phyloP scores from a whole-genome alignment of 164 flowering plant species.

The Dillenia turbinata region DNA sequence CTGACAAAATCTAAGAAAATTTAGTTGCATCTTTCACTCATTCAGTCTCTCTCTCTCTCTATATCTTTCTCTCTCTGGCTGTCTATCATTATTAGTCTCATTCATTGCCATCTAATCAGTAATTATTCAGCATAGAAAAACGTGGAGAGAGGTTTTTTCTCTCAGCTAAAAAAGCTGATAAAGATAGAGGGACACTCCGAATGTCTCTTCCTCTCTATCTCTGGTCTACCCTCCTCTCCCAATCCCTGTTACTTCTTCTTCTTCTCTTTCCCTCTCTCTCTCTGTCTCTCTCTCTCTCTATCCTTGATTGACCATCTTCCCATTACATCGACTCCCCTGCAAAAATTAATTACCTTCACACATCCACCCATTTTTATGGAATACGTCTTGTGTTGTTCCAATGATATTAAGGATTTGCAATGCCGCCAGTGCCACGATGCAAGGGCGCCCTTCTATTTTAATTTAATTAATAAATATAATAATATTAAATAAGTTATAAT shows the following conservation, averaged over 20 bases:
- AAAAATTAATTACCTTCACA: no score
- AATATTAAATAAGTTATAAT: no score
- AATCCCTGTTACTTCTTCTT: not conserved
- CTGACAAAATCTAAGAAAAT: no score
- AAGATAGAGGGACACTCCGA: constrained; percentile 43
- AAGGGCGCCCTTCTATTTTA: no score
- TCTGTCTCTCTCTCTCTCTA: not conserved
- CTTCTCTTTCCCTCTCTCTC: not conserved
- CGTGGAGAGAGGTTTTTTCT: not conserved
- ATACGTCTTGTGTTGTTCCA: no score
- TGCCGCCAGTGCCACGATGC: no score
- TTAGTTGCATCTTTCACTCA: constrained; percentile 8
- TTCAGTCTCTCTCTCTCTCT: constrained; percentile 2
- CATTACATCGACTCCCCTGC: no score
- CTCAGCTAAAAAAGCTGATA: constrained; percentile 24
- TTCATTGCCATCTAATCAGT: constrained; percentile 28
- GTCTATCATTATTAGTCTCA: constrained; percentile 17
- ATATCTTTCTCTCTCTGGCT: not conserved
- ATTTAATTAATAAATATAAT: no score
- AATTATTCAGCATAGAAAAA: constrained; percentile 19
- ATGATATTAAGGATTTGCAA: no score
- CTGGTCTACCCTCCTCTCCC: constrained; percentile 1
- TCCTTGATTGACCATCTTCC: no score
- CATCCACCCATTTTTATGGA: no score
- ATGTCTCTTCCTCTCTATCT: constrained; percentile 30